A percentile compares a stretch with the other conserved stretches of the same genome.
These are phyloP conservation scores for Phytophthora citricola DNA, from an alignment of 352 stramenopile genomes.

Conservation along the genomic window DNA sequence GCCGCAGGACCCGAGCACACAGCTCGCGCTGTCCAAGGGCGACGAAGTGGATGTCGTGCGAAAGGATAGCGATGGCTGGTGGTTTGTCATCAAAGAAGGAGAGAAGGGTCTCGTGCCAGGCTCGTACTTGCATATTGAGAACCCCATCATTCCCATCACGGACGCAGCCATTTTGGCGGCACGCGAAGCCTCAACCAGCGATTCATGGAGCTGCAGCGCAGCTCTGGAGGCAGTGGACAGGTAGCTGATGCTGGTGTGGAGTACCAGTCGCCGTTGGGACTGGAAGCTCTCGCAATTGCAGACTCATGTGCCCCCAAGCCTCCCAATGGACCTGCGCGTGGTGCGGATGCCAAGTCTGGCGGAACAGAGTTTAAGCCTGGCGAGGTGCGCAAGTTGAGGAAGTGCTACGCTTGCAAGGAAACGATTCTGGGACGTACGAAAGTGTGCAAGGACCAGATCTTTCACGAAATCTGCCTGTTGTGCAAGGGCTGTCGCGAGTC, in stretches of 20 bases:
- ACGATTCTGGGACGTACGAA: slow-evolving; percentile 86
- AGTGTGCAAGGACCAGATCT: slow-evolving; percentile 79
- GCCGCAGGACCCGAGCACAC: slow-evolving; percentile 70
- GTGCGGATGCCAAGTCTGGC: slow-evolving; percentile 65
- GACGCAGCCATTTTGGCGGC: slow-evolving; percentile 72
- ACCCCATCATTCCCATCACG: slow-evolving; percentile 58
- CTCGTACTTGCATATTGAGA: slow-evolving; percentile 76
- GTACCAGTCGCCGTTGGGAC: slow-evolving; percentile 44
- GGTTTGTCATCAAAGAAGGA: slow-evolving; percentile 79
- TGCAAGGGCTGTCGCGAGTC: slow-evolving; percentile 75
- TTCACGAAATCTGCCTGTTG: slow-evolving; percentile 86
- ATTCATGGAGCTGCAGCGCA: slow-evolving; percentile 60
- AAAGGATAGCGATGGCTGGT: slow-evolving; percentile 86
- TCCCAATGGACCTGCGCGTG: slow-evolving; percentile 42
- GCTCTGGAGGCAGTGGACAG: slow-evolving; percentile 31
- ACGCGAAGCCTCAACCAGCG: slow-evolving; percentile 78
- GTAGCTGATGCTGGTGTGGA: slow-evolving; percentile 40
- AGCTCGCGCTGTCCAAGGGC: slow-evolving; percentile 73
- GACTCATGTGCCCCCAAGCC: slow-evolving; percentile 46
- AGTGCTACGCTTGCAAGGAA: slow-evolving; percentile 85
- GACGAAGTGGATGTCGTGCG: slow-evolving; percentile 80
- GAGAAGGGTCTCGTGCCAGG: slow-evolving; percentile 85
- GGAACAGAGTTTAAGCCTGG: slow-evolving; percentile 67
- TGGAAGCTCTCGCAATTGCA: slow-evolving; percentile 39
- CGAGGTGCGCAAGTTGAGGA: slow-evolving; percentile 72